Evolutionary conservation across 192 early-diverging fungal species (phyloP), one percentile per base, ranked within the genome.

Genomic region (Coemansia sp.): DNA sequence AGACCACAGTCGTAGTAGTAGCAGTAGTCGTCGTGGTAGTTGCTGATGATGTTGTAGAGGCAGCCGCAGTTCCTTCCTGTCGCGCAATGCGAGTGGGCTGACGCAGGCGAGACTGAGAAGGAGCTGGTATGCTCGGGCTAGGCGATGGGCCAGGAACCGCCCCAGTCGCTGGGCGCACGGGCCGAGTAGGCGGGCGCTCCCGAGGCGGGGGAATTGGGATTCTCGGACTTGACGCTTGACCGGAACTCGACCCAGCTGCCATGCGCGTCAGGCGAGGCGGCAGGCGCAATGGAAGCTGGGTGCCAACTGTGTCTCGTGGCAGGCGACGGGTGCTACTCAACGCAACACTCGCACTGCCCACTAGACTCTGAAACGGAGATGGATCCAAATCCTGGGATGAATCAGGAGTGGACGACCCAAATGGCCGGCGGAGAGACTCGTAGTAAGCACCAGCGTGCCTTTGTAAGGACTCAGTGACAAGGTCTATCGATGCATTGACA

Each of bases 11-110:
- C 20, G 20, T 18, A 2, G 45, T 23, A 5, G 21, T n/a, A 20
- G 18, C 43, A n/a, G n/a, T 31, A 5, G 45, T 5, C 20, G 20
- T 18, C 8, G 45, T 23, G 5, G 21, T 21, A 9, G 21, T 18
- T 23, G 60, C 31, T 45, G 60, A 3, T 4, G 51, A 11, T 26
- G 26, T 14, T 14, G 51, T 31, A 4, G 26, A 14, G 6, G 51
- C 26, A 1, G 51, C 51, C 16, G 51, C 26, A 55, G 24, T 31
- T 28, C 51, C 51, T 16, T 26, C 51, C 6, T 26, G 51, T 16
- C 51, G 51, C 51, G 31, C 51, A 28, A 55, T 31, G 2, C 51
- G 51, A 33, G 51, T 55, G 10, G 51, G 51, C 51, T 55, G 51
- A 16, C 51, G 51, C 28, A 55, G 14, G 13, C 51, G 24, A 5